Base-by-base conservation (phyloP, 2,329 filamentous ascomycete species). In the Drechmeria coniospora region DNA sequence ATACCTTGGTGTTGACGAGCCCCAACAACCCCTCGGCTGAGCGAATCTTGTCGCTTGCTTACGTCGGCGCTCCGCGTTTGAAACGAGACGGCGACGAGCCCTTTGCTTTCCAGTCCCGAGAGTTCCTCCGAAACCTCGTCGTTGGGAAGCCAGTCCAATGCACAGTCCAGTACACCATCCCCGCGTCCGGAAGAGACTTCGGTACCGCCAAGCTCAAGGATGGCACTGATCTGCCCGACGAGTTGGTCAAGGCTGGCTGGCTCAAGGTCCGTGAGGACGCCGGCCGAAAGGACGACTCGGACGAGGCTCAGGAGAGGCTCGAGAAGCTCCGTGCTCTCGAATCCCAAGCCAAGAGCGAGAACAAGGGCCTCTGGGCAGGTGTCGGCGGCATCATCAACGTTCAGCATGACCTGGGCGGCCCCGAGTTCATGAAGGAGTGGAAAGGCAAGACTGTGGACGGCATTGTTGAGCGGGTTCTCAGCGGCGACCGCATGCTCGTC, bases 261-360 rank as follows among this genome's bases (percentile, higher is more conserved):
- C 61, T 84, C 37, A 92, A 90, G 58, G 69, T 98, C 34, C 75
- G 90, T 37, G 90, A 98, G 45, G 90, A 98, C 53, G 86, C 87
- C 33, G 86, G 84, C 35, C 77, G 79, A 39, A 90, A 87, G 48
- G 86, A 94, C 39, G 84, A 94, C 33, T 74, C 76, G 2, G 79
- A 90, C 32, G 77, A 84, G 28, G 65, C 77, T 7, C 62, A 68
- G 16, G 58, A 74, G 37, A 68, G 79, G 34, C 63, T 98, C 15
- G 79, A 92, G 42, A 76, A 73, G 43, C 69, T 98, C 34, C 76
- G 82, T 40, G 65, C 65, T 26, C 60, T 87, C 19, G 86, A 95
- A 54, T 63, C 69, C 23, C 69, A 79, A 40, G 90, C 90, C 33
- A 83, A 74, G 54, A 64, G 67, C 29, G 80, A 84, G 40, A 70